Conservation (phyloP, 1,284 basidiomycete species). For the Cryptococcus sp. region DNA sequence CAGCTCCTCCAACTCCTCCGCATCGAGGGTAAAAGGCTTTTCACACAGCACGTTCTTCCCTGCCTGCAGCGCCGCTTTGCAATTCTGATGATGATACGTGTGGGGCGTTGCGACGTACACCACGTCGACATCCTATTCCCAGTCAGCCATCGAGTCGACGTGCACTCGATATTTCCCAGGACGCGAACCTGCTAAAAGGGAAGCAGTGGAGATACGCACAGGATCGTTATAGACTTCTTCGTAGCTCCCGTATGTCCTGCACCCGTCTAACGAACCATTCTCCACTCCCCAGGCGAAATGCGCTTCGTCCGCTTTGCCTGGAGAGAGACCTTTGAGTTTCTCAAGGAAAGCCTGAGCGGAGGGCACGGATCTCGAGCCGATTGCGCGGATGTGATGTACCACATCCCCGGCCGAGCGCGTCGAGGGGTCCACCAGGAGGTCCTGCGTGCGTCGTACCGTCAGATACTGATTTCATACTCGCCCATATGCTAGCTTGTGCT, state of each 20-base stretch:
- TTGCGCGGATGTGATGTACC: slow-evolving; percentile 71
- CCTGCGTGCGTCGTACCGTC: slow-evolving; percentile 13
- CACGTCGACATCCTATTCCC: slow-evolving; percentile 65
- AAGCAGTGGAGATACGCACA: slow-evolving; percentile 47
- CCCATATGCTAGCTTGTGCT: not conserved
- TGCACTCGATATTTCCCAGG: not conserved
- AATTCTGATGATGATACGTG: slow-evolving; percentile 74
- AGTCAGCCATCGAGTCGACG: too few species aligned
- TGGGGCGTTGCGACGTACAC: slow-evolving; percentile 83
- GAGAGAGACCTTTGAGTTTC: slow-evolving; percentile 34
- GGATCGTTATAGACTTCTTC: slow-evolving; percentile 72
- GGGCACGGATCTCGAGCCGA: slow-evolving; percentile 72
- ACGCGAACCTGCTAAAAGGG: not conserved
- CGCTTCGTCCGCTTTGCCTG: slow-evolving; percentile 11
- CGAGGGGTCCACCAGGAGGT: slow-evolving; percentile 34
- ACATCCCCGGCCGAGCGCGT: slow-evolving; percentile 71
- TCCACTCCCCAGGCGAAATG: slow-evolving; percentile 29
- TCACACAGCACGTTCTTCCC: slow-evolving; percentile 82
- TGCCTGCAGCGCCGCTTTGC: slow-evolving; percentile 68
- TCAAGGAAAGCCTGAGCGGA: slow-evolving; percentile 74
- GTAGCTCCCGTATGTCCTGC: slow-evolving; percentile 76
- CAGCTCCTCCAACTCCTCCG: slow-evolving; percentile 58
- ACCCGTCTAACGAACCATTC: slow-evolving; percentile 41
- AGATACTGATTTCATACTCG: not conserved
- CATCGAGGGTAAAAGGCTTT: slow-evolving; percentile 59